Evolutionary conservation across 1,139 yeast genomes (phyloP), one percentile per base, ranked within the genome.

Genomic region (Zygoascus sp.): DNA sequence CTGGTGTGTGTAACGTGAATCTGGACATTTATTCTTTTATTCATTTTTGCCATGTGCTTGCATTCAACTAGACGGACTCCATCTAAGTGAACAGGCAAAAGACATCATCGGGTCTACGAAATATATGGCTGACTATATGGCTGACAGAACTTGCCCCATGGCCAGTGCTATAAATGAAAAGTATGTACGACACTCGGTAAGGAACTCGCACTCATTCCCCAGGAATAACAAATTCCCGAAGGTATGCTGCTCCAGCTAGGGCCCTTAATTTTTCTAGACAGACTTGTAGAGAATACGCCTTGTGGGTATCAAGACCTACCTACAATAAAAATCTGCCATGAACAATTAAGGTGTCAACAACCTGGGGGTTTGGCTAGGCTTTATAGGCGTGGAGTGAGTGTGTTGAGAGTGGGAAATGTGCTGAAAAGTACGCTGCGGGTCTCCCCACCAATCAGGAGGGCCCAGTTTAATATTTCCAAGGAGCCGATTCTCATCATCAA

Each of bases 211-310:
- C 23, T 42, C 20, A 42, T 35, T 21, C 40, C 32, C 39, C 11
- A 32, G 17, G 15, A 19, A n/a, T 21, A 20, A 21, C 25, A 25
- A 25, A 25, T 10, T 7, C 32, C 25, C 25, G 20, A 28, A 40
- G 28, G 43, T 40, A 36, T 42, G 45, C 45, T 17, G 45, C 45
- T 42, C 45, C 45, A 42, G 45, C 45, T 42, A 42, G 45, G 34
- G 45, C 35, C 45, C 23, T 21, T 15, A 2, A 11, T 35, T 21
- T 23, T 15, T 42, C 40, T 42, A 34, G 45, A 35, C 39, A 42
- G 40, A 35, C 36, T 37, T 27, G 45, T 42, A 42, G 45, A 42
- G 45, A 42, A 42, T 42, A 35, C 22, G 32, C 28, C 41, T 36
- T 35, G 40, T 42, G 40, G 25, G 16, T 30, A 23, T 25, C 40